A percentile compares a stretch with the other conserved stretches of the same genome.
These are phyloP conservation scores for Lactarius deliciosus DNA, from an alignment of 768 basidiomycete species.

Conservation along the genomic window DNA sequence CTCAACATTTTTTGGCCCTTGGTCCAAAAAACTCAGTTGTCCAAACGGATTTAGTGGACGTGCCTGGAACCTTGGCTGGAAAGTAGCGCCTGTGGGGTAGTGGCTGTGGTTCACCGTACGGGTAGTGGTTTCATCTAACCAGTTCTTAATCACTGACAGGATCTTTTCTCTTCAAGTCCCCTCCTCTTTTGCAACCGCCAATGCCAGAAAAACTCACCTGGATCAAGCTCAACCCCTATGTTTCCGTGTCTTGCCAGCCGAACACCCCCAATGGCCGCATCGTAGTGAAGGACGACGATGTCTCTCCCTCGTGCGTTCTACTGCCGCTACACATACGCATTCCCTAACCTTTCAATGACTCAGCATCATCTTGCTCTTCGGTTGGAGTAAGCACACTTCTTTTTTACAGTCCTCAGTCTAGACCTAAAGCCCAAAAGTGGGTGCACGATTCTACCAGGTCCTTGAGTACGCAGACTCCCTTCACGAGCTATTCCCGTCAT, in stretches of 20 bases:
- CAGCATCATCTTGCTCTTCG: conserved; percentile 30
- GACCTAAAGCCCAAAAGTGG: conserved; percentile 22
- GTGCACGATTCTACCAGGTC: conserved; percentile 23
- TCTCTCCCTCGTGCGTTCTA: conserved; percentile 27
- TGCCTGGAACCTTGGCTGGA: conserved; percentile 9
- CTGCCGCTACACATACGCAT: background rate
- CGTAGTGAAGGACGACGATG: conserved; percentile 8
- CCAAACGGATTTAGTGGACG: background rate
- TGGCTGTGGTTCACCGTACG: background rate
- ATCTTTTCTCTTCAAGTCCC: background rate
- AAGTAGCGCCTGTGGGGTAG: conserved; percentile 5
- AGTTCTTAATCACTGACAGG: background rate
- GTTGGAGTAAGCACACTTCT: conserved; percentile 27
- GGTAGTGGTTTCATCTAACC: conserved; percentile 4
- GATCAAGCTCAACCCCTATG: conserved; percentile 26
- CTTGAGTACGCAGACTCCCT: conserved; percentile 17
- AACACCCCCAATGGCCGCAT: conserved; percentile 16
- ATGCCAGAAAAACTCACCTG: conserved; percentile 24
- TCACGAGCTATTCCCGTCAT: conserved; percentile 18
- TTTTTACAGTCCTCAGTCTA: background rate
- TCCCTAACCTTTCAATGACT: background rate
- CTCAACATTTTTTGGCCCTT: background rate
- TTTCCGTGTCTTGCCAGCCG: conserved; percentile 24
- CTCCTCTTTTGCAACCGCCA: background rate
- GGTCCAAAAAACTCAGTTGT: background rate